Evolutionary conservation across 73 alveolate genomes (phyloP), one percentile per base, ranked within the genome.

Genomic region (Urostyla sp.): DNA sequence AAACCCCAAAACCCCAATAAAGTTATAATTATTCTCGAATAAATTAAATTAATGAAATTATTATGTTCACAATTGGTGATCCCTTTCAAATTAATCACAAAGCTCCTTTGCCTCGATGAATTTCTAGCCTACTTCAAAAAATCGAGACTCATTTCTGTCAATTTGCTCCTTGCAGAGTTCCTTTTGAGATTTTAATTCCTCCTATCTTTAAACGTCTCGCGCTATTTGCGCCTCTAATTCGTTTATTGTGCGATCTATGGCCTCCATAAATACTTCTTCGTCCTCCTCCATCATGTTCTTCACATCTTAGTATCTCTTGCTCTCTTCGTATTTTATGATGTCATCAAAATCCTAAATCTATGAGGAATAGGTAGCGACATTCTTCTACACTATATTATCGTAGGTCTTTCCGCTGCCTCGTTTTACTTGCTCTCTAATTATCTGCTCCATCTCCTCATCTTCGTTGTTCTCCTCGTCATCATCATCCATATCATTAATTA

Each of bases 371-470:
- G 56, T 11, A 4, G 28, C 16, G 15, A 59, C 31, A 59, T 59
- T 44, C 20, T 37, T 59, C 36, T 59, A 34, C 15, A 59, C 31
- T 5, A 59, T 59, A n/a, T 21, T 13, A 7, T 59, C 77, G 36
- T 59, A 59, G 57, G 28, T 55, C 13, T 32, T 27, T 10, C 77
- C 77, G 7, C 40, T 35, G 8, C 77, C 77, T 23, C 20, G 34
- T 34, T 59, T 59, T 8, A 59, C 57, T 34, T 34, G 28, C 36
- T 31, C 11, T 31, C 36, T 59, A 10, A 59, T 59, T 2, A 59
- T 11, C 21, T 10, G 34, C 34, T 59, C 77, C 28, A 59, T 34
- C 20, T 59, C 77, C 26, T 59, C 77, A 34, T 59, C 13, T 18
- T 37, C 77, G n/a, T n/a, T n/a, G n/a, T n/a, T n/a, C n/a, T n/a